Evolutionary conservation across 139 green algal genomes (phyloP), one percentile per base, ranked within the genome.

Genomic region (Coccomyxa sp.): DNA sequence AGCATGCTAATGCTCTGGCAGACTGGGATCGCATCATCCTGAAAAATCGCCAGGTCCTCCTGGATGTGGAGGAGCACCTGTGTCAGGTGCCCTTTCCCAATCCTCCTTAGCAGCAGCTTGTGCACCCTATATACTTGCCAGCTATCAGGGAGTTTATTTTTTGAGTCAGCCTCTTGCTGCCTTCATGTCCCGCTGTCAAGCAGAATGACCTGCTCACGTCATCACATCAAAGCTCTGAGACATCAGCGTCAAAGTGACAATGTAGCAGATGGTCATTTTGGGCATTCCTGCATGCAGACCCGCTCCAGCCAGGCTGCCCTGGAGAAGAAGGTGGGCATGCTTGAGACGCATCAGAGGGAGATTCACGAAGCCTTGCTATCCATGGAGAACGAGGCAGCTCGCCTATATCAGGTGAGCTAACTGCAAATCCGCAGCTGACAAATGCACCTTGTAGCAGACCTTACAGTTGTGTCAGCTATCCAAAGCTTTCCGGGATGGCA

Each of bases 281-380:
- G 50, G 5, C 5, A 31, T 64, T 12, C 27, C 27, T 18, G 27
- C 18, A 64, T 64, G 50, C 18, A 64, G 50, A 64, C 18, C 18
- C 3, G 50, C 1, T 7, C 4, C 50, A 64, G 50, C 10, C 93
- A 97, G 82, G 87, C 93, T 24, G 83, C 88, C 0, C 85, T 97
- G 54, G 94, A 97, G 77, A 78, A 83, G 55, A 93, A 96, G 87
- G 85, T 97, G 84, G 83, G 81, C 74, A 87, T 96, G 84, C 86
- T 98, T 64, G 94, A 98, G 83, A 93, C 86, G 27, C 93, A 97
- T 75, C 94, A 98, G 79, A 92, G 92, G 81, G 90, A 94, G 83
- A 88, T 96, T 31, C 87, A 93, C 78, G 82, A 88, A 7, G 76
- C 85, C 12, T 85, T 94, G 58, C 36, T 55, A 8, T 81, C 76